Percentiles rank a stretch among this genome's conserved stretches.
phyloP scores from a whole-genome alignment of 805 yeast species.

The Millerago galiae region DNA sequence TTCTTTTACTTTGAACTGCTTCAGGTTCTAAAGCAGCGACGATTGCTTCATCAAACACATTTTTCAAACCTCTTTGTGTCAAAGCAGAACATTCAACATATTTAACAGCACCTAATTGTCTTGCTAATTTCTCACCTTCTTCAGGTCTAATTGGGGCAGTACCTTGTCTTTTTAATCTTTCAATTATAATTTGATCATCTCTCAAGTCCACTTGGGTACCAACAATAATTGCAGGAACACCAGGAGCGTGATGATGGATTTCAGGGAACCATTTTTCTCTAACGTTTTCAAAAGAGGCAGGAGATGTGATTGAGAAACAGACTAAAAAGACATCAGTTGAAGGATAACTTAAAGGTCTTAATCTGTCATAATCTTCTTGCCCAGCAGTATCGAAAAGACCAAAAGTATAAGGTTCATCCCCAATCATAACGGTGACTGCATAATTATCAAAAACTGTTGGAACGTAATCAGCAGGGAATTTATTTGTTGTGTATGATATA shows the following conservation, averaged over 20 bases:
- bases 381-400: slow-evolving; percentile 99
- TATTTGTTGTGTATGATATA: slow-evolving; percentile 93
- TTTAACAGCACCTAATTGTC: slow-evolving; percentile 90
- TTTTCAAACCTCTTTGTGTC: slow-evolving; percentile 93
- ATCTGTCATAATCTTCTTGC: slow-evolving; percentile 97
- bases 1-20: slow-evolving; percentile 70
- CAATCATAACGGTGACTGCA: slow-evolving; percentile 92
- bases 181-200: slow-evolving; percentile 85
- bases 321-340: slow-evolving; percentile 95
- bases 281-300: slow-evolving; percentile 95
- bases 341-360: slow-evolving; percentile 94
- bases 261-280: slow-evolving; percentile 99
- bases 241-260: slow-evolving; percentile 97
- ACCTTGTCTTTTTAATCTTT: slow-evolving; percentile 85
- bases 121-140: slow-evolving; percentile 88
- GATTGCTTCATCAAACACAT: slow-evolving; percentile 97
- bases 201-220: slow-evolving; percentile 96
- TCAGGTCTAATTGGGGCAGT: slow-evolving; percentile 79
- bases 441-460: slow-evolving; percentile 98
- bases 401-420: slow-evolving; percentile 95
- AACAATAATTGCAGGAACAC: slow-evolving; percentile 93
- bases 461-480: slow-evolving; percentile 96
- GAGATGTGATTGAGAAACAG: slow-evolving; percentile 94
- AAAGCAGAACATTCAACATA: slow-evolving; percentile 97
- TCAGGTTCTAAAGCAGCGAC: slow-evolving; percentile 98